Evolutionary conservation across 148 eudicot genomes (phyloP).

Genomic region (Cornus kousa): DNA sequence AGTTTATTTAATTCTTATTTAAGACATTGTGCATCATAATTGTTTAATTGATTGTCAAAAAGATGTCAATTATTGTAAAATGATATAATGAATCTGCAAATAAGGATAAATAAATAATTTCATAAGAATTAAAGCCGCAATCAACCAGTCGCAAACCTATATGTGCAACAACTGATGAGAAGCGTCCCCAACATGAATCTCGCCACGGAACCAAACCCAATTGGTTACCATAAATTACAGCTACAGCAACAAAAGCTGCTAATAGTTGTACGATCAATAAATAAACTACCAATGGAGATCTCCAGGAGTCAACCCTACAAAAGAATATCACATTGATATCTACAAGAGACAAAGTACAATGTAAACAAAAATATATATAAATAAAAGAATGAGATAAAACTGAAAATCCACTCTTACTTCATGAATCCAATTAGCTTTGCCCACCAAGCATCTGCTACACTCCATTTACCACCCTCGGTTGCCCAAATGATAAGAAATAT

Average conservation of each 20-base stretch:
- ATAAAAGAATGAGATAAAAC: constrained; percentile 14
- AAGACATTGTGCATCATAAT: constrained; percentile 1
- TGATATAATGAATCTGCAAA: background rate
- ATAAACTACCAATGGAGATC: constrained; percentile 54
- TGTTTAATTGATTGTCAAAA: constrained; percentile 1
- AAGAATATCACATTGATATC: constrained; percentile 19
- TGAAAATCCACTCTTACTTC: constrained; percentile 44
- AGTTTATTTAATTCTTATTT: background rate
- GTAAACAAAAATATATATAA: background rate
- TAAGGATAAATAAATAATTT: background rate
- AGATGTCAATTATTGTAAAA: background rate
- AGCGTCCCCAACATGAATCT: constrained; percentile 52
- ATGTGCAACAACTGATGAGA: constrained; percentile 40
- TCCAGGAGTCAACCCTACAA: constrained; percentile 64
- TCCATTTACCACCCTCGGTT: constrained; percentile 49
- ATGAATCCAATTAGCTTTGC: constrained; percentile 73
- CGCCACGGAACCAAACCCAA: constrained; percentile 38
- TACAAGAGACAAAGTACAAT: constrained; percentile 4
- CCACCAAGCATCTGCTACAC: constrained; percentile 60
- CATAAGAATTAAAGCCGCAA: background rate
- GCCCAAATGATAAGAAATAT: constrained; percentile 51
- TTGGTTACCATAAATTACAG: constrained; percentile 49
- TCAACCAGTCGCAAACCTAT: constrained; percentile 43
- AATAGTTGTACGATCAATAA: constrained; percentile 53
- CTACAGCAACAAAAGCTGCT: constrained; percentile 48